A percentile compares a stretch with the other conserved stretches of the same genome.
These are phyloP conservation scores for Gossypium herbaceum DNA, from an alignment of 345 rosid species.

Conservation along the genomic window DNA sequence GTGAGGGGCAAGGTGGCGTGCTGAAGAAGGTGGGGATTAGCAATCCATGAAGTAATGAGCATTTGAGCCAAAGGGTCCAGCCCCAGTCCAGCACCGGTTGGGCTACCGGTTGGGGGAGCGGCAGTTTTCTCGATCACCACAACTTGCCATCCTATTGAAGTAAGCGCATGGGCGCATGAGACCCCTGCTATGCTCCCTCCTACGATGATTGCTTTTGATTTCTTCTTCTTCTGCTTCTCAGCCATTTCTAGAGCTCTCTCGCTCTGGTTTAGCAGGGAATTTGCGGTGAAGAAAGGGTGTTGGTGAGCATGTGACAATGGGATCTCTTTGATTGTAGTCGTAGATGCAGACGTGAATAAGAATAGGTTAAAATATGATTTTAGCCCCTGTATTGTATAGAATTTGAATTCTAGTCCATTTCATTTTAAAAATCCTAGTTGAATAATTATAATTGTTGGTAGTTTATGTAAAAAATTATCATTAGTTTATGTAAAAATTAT, in stretches of 20 bases:
- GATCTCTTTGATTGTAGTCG: neutral
- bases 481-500: no score
- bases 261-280: neutral
- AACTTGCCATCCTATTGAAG: conserved; percentile 64
- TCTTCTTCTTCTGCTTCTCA: conserved; percentile 17
- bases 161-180: conserved; percentile 67
- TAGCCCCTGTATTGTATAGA: no score
- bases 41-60: conserved; percentile 61
- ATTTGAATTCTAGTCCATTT: no score
- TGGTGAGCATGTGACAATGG: neutral
- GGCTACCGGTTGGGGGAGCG: conserved; percentile 60
- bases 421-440: no score
- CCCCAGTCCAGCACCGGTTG: conserved; percentile 77
- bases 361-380: neutral
- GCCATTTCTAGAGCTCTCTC: conserved; percentile 22
- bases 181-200: conserved; percentile 87
- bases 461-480: no score
- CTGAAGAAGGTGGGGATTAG: conserved; percentile 38
- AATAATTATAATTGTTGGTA: no score
- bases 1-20: conserved; percentile 49
- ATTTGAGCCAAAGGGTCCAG: conserved; percentile 47
- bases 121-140: conserved; percentile 55
- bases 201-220: conserved; percentile 48
- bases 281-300: neutral
- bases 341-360: neutral